Percentiles rank a stretch among this genome's conserved stretches.
Evolutionary conservation across 768 basidiomycete genomes (phyloP).

Genomic region (Tulasnella sp.): DNA sequence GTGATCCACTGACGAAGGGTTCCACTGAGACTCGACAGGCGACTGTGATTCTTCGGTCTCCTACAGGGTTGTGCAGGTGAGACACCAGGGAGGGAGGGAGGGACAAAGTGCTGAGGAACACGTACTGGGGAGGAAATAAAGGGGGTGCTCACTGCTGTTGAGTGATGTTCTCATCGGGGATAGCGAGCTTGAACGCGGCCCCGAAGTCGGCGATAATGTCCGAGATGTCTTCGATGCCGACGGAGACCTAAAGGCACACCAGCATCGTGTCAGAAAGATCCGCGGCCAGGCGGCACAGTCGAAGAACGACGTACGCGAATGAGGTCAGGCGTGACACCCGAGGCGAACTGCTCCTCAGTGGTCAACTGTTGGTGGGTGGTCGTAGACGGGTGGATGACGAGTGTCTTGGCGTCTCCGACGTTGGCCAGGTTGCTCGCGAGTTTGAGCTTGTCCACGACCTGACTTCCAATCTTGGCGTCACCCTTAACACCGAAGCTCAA

Average conservation of each 20-base stretch:
- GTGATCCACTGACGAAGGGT: neutral
- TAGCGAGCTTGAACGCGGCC: neutral
- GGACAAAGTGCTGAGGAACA: neutral
- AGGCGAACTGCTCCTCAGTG: conserved; percentile 3
- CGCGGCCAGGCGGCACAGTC: neutral
- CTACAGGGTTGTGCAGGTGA: neutral
- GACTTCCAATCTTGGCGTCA: conserved; percentile 12
- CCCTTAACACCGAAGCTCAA: conserved; percentile 22
- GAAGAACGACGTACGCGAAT: neutral
- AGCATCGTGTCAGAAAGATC: neutral
- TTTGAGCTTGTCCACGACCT: conserved; percentile 22
- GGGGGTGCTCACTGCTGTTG: neutral
- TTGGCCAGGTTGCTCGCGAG: conserved; percentile 19
- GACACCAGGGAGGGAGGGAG: neutral
- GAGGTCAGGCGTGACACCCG: conserved; percentile 6
- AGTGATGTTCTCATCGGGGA: conserved; percentile 5
- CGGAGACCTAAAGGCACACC: conserved; percentile 1
- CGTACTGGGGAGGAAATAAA: neutral
- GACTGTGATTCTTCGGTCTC: neutral
- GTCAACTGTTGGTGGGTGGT: conserved; percentile 8
- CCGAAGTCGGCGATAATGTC: conserved; percentile 15
- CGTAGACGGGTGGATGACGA: conserved; percentile 4
- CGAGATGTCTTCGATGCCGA: conserved; percentile 9
- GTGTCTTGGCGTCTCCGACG: conserved; percentile 45
- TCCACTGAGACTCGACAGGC: neutral